Conservation (phyloP, 2,329 filamentous ascomycete genomes). For the Claviceps sp. region DNA sequence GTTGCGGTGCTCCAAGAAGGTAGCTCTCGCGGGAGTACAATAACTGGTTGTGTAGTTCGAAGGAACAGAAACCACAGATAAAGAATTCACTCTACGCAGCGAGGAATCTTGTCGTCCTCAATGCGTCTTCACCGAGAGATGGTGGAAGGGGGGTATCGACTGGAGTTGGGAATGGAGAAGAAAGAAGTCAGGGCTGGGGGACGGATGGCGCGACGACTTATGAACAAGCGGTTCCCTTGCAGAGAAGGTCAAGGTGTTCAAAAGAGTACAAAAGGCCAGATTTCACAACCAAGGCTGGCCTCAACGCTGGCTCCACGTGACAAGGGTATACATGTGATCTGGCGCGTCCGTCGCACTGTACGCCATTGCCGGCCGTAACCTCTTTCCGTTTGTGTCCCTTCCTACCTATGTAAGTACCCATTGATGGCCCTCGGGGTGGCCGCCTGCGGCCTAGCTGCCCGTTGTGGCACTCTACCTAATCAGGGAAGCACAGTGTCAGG, state of each 20-base stretch:
- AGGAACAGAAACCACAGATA: conserved; percentile 13
- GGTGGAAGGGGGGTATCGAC: conserved; percentile 14
- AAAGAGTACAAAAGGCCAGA: conserved; percentile 33
- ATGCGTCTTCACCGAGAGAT: conserved; percentile 16
- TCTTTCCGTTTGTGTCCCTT: too few relatives aligned
- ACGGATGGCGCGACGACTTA: conserved; percentile 19
- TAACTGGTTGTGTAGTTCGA: conserved; percentile 10
- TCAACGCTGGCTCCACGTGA: conserved; percentile 16
- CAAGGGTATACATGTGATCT: conserved; percentile 9
- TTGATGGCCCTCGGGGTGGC: too few relatives aligned
- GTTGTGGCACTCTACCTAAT: not conserved
- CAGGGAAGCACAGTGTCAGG: not conserved
- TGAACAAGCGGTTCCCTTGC: conserved; percentile 15
- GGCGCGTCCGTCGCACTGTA: not conserved
- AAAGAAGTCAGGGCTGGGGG: conserved; percentile 14
- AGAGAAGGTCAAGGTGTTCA: conserved; percentile 32
- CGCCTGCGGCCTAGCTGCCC: too few relatives aligned
- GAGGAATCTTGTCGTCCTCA: conserved; percentile 15
- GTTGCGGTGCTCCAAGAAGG: conserved; percentile 6
- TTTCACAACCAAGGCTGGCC: conserved; percentile 23
- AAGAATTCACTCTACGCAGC: conserved; percentile 12
- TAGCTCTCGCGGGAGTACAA: conserved; percentile 6
- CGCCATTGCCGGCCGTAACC: not conserved
- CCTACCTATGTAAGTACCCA: too few relatives aligned
- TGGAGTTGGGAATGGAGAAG: conserved; percentile 11